Evolutionary conservation across 164 flowering plant species (phyloP), one percentile per base, ranked within the genome.

Genomic region (Magnolia kwangsiensis): DNA sequence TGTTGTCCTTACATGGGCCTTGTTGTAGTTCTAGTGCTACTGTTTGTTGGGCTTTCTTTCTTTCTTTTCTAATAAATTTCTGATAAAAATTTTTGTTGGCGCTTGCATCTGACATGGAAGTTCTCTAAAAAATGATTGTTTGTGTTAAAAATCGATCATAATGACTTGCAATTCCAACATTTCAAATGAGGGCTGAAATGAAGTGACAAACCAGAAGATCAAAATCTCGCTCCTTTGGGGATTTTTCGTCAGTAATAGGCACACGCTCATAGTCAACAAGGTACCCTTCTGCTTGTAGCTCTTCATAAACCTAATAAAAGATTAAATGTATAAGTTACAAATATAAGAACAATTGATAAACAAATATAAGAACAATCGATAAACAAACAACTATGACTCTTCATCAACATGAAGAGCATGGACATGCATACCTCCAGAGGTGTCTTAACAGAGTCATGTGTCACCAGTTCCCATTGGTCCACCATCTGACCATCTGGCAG

Each of bases 401-500:
- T 70, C 4, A 70, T 49, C 7, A 55, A 13, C 19, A 18, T 55
- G 3, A 50, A 29, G 27, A 55, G 13, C 70, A 55, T 51, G 27
- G 75, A 76, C 1, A 67, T 49, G 23, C 63, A 73, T 84, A 93
- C 98, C 94, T 95, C 93, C 69, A 95, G 80, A 9, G 97, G 97
- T 51, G 98, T 91, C 86, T 89, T 93, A 70, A 95, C 88, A 73
- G 93, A 95, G 82, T 89, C 92, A 72, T 71, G 74, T 49, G 91
- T 87, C 67, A 95, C 97, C 49, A 92, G 89, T 86, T 95, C 98
- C 98, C 98, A 95, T 80, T 95, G 98, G 85, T 95, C 98, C 81
- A 95, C 98, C 98, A 95, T 95, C 82, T 95, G 97, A 80, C 97
- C 97, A 86, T 93, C 97, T 75, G 94, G 97, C 81, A 95, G 88